Conservation (phyloP, 2,329 filamentous ascomycete species). For the Aspergillus arachidicola region DNA sequence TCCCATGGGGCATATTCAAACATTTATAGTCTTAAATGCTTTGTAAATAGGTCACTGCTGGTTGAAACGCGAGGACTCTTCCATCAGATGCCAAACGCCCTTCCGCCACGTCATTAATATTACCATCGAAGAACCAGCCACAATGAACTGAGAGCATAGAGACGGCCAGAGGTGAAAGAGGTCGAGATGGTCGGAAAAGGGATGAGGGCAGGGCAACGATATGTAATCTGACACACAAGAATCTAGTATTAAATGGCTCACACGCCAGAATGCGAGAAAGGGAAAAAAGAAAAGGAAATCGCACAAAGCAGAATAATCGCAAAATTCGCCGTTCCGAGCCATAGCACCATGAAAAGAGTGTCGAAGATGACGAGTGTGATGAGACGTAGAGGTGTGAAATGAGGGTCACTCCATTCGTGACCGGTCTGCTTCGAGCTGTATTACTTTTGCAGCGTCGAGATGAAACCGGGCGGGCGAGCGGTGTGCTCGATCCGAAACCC, state of each 20-base stretch:
- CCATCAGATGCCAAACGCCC: slow-evolving; percentile 19
- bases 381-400: slow-evolving; percentile 24
- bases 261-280: slow-evolving; percentile 24
- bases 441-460: slow-evolving; percentile 15
- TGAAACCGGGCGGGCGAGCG: slow-evolving; percentile 13
- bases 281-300: slow-evolving; percentile 18
- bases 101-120: slow-evolving; percentile 20
- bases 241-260: slow-evolving; percentile 32
- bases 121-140: slow-evolving; percentile 12
- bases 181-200: slow-evolving; percentile 10
- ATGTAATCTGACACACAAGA: slow-evolving; percentile 26
- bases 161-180: neutral
- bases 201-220: slow-evolving; percentile 18
- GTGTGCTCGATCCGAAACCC: slow-evolving; percentile 13
- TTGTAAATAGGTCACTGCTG: slow-evolving; percentile 4
- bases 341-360: slow-evolving; percentile 41
- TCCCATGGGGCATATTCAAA: slow-evolving; percentile 19
- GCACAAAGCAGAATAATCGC: slow-evolving; percentile 23
- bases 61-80: slow-evolving; percentile 14
- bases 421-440: slow-evolving; percentile 17
- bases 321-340: slow-evolving; percentile 42
- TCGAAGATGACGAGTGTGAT: slow-evolving; percentile 24
- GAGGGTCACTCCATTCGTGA: slow-evolving; percentile 26
- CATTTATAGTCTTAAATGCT: slow-evolving; percentile 11
- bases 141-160: slow-evolving; percentile 8